A percentile compares a stretch with the other conserved stretches of the same genome.
phyloP scores from a whole-genome alignment of 306 rosid genomes.

The Dicorynia guianensis region DNA sequence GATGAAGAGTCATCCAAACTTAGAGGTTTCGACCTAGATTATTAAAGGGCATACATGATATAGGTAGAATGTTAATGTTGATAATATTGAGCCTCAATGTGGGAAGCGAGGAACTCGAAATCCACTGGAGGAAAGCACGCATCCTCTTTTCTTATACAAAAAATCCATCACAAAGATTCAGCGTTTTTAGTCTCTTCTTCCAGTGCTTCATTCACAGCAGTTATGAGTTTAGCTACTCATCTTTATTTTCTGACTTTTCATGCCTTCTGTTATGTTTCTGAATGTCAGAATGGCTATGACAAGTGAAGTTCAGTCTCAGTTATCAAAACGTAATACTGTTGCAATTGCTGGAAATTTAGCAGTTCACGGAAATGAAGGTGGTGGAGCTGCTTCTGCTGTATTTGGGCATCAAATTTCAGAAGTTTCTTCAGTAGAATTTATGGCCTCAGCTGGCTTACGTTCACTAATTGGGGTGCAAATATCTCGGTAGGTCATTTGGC shows the following conservation, averaged over 20 bases:
- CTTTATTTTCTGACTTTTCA: slow-evolving; percentile 30
- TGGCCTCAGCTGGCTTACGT: slow-evolving; percentile 87
- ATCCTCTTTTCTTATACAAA: neutral
- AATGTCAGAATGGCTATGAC: slow-evolving; percentile 93
- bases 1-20: neutral
- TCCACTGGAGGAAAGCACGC: neutral
- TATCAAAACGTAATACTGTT: slow-evolving; percentile 72
- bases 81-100: slow-evolving; percentile 16
- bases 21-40: neutral
- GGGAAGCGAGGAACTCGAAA: slow-evolving; percentile 12
- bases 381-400: slow-evolving; percentile 84
- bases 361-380: slow-evolving; percentile 75
- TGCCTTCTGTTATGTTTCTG: slow-evolving; percentile 41
- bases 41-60: neutral
- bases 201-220: neutral
- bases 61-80: slow-evolving; percentile 2
- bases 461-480: slow-evolving; percentile 83
- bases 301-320: slow-evolving; percentile 82
- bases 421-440: slow-evolving; percentile 72
- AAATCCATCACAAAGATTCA: neutral
- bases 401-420: slow-evolving; percentile 80
- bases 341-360: slow-evolving; percentile 84
- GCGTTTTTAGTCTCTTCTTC: neutral
- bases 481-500: slow-evolving; percentile 67
- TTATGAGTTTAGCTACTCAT: slow-evolving; percentile 9